Percentiles rank a stretch among this genome's conserved stretches.
Conservation (phyloP, 2,329 filamentous ascomycete species). For the Fusarium sp. region DNA sequence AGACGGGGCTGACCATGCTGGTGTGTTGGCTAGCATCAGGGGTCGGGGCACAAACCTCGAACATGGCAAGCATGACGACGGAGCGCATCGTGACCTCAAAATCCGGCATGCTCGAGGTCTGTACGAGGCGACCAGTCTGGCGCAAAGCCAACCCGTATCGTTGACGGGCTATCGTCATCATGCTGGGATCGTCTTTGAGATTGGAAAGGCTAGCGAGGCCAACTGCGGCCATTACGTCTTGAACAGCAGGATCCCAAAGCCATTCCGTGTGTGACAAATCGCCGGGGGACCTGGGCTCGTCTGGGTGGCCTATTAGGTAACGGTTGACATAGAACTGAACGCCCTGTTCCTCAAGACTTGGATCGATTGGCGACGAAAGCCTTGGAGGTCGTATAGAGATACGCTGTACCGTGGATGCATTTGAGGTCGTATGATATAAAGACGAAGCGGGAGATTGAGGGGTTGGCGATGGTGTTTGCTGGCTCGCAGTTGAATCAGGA, state of each 20-base stretch:
- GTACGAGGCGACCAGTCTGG: slow-evolving; percentile 55
- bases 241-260: slow-evolving; percentile 52
- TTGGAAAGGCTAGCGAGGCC: slow-evolving; percentile 68
- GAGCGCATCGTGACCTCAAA: slow-evolving; percentile 59
- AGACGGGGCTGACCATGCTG: slow-evolving; percentile 20
- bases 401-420: not conserved
- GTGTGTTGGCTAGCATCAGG: not conserved
- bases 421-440: slow-evolving; percentile 6
- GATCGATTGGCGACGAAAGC: slow-evolving; percentile 47
- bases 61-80: slow-evolving; percentile 68
- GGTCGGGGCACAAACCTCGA: slow-evolving; percentile 59
- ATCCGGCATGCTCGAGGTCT: slow-evolving; percentile 45
- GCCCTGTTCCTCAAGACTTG: slow-evolving; percentile 57
- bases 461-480: slow-evolving; percentile 26
- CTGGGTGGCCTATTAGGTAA: slow-evolving; percentile 61
- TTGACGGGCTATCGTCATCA: slow-evolving; percentile 58
- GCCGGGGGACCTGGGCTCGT: slow-evolving; percentile 54
- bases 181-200: slow-evolving; percentile 55
- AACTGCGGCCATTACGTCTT: slow-evolving; percentile 64
- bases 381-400: slow-evolving; percentile 12
- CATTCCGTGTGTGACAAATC: slow-evolving; percentile 50
- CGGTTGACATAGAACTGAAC: slow-evolving; percentile 61
- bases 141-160: slow-evolving; percentile 65
- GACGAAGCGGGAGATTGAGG: slow-evolving; percentile 32
- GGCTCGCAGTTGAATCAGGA: slow-evolving; percentile 17